Base-by-base conservation (phyloP, 768 basidiomycete genomes). In the Candolleomyces eurysporus region DNA sequence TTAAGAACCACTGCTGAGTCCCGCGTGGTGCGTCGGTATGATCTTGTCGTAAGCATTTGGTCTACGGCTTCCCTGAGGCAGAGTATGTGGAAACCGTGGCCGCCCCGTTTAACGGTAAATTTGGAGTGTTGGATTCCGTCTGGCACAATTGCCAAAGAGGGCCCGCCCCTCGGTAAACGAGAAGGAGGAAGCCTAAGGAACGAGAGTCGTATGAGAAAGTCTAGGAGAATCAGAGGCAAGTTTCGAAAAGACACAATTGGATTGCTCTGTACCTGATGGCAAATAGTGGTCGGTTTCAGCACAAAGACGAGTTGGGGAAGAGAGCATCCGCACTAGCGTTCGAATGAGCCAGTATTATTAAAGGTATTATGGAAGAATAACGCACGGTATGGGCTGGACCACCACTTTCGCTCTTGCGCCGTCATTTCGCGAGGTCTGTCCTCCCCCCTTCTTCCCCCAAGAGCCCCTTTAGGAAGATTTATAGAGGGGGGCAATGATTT, bases 341-440 rank as follows among this genome's bases (percentile, higher is more conserved):
- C n/a, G 16, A 31, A 49, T 46, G 46, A 40, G 21, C 48, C 48
- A 57, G 48, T 22, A 21, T 30, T 43, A 22, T 30, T 43, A 22
- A 43, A 48, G 52, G 55, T 30, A 22, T 22, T 19, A 22, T 14
- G 49, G 50, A 30, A 48, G 52, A 22, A 21, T 21, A 39, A 77
- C 80, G 57, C 74, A 92, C 91, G 78, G 72, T 92, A 94, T 58
- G 91, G 90, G 69, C 84, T 90, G 11, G 89, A 81, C 84, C 84
- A 88, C 84, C 87, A 90, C 30, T 71, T 71, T 64, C 82, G 76
- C 74, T 92, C 90, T 65, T 84, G 76, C 46, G 68, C 66, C 0
- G 82, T 79, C 91, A 92, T 92, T 60, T 76, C 77, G 36, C 88
- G 78, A 13, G 79, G 81, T 16, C 59, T 57, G 62, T 84, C 81